These are phyloP conservation scores for Setaria italica DNA, from an alignment of 202 grass and related monocot species.

Conservation along the genomic window DNA sequence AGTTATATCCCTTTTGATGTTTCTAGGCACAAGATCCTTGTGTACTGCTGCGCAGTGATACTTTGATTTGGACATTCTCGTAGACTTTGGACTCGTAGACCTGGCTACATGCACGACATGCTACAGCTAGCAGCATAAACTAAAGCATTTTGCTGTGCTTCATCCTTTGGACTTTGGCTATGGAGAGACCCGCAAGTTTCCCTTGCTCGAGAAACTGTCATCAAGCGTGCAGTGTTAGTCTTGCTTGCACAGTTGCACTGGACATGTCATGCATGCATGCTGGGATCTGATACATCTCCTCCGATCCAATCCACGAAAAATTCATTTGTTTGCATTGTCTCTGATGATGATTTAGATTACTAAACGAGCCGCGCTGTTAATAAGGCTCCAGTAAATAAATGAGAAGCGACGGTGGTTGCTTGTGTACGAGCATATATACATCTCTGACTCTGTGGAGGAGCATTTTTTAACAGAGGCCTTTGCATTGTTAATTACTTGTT, in stretches of 20 bases:
- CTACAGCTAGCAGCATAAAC: neutral
- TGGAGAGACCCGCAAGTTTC: conserved; percentile 28
- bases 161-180: neutral
- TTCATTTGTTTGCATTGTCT: no score
- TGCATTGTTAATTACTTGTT: neutral
- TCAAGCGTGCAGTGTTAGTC: neutral
- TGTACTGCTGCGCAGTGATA: conserved; percentile 25
- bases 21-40: neutral
- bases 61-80: conserved; percentile 29
- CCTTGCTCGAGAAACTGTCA: neutral
- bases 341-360: neutral
- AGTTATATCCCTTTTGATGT: neutral
- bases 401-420: neutral
- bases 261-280: neutral
- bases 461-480: neutral
- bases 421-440: neutral
- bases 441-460: no score
- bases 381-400: neutral
- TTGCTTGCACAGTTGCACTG: conserved; percentile 9
- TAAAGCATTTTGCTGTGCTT: neutral
- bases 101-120: neutral
- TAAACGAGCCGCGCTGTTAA: neutral
- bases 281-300: no score
- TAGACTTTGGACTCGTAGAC: conserved; percentile 7
- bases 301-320: no score